phyloP scores from a whole-genome alignment of 2,329 filamentous ascomycete genomes.

The Penicillium frequentans region DNA sequence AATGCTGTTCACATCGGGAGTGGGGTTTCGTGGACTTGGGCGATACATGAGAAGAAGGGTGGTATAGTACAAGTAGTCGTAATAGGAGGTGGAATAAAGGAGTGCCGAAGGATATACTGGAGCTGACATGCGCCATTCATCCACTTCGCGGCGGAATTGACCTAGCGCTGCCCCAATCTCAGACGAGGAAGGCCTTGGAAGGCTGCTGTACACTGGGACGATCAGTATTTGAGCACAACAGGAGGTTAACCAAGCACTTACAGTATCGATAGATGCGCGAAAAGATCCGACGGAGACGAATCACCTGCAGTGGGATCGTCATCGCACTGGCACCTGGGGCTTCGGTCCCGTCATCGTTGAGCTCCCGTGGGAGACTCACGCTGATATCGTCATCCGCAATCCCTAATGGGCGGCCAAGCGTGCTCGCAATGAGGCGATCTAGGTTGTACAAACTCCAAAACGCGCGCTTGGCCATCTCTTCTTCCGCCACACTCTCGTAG shows the following conservation, averaged over 20 bases:
- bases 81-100: constrained; percentile 43
- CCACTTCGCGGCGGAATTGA: constrained; percentile 38
- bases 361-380: constrained; percentile 37
- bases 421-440: constrained; percentile 42
- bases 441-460: constrained; percentile 49
- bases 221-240: not conserved
- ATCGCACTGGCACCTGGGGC: constrained; percentile 36
- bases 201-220: constrained; percentile 36
- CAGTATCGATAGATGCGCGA: constrained; percentile 41
- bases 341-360: constrained; percentile 42
- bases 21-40: constrained; percentile 38
- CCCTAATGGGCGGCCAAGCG: constrained; percentile 40
- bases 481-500: constrained; percentile 30
- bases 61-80: constrained; percentile 42
- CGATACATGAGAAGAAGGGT: constrained; percentile 41
- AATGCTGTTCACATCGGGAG: constrained; percentile 36
- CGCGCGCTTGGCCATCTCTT: constrained; percentile 43
- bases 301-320: constrained; percentile 41
- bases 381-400: constrained; percentile 46
- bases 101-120: constrained; percentile 38
- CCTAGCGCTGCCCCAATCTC: constrained; percentile 29
- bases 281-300: constrained; percentile 38
- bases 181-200: constrained; percentile 27
- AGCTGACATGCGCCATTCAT: constrained; percentile 39
- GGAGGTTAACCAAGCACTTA: constrained; percentile 17